Percentiles rank a stretch among this genome's conserved stretches.
phyloP scores from a whole-genome alignment of 2,329 filamentous ascomycete species.

The Grosmannia huntii region DNA sequence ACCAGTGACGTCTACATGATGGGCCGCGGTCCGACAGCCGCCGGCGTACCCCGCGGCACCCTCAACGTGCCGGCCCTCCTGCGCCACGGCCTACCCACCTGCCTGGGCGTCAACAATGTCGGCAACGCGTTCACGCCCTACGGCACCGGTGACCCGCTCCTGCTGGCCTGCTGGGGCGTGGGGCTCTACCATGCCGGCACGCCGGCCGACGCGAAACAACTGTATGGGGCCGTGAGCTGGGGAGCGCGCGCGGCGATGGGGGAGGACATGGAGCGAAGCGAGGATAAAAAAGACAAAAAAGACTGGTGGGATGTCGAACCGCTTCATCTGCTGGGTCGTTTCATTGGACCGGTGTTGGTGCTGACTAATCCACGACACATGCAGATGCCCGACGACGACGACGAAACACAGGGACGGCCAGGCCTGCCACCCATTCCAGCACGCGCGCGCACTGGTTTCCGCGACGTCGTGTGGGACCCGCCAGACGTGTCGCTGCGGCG shows the following conservation, averaged over 20 bases:
- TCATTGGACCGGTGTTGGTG: conserved; percentile 13
- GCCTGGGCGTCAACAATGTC: conserved; percentile 57
- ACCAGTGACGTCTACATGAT: conserved; percentile 66
- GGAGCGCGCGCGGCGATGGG: conserved; percentile 21
- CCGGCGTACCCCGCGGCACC: conserved; percentile 36
- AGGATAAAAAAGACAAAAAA: no score
- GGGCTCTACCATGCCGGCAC: conserved; percentile 57
- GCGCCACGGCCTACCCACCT: conserved; percentile 41
- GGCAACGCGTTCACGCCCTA: conserved; percentile 65
- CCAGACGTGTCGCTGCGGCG: conserved; percentile 15
- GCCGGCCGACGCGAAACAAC: conserved; percentile 39
- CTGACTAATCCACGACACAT: conserved; percentile 15
- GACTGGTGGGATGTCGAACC: neutral
- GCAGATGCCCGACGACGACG: conserved; percentile 11
- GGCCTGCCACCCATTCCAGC: conserved; percentile 10
- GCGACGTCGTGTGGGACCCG: conserved; percentile 27
- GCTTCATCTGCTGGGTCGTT: neutral
- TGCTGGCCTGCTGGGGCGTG: conserved; percentile 48
- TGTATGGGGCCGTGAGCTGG: conserved; percentile 32
- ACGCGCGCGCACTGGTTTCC: conserved; percentile 18
- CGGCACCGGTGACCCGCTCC: conserved; percentile 52
- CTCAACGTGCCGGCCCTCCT: conserved; percentile 50
- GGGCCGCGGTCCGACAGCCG: conserved; percentile 25
- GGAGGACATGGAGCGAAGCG: neutral
- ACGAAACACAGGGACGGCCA: neutral